These are phyloP conservation scores for Camellia japonica DNA, from an alignment of 148 eudicot species.

Conservation along the genomic window DNA sequence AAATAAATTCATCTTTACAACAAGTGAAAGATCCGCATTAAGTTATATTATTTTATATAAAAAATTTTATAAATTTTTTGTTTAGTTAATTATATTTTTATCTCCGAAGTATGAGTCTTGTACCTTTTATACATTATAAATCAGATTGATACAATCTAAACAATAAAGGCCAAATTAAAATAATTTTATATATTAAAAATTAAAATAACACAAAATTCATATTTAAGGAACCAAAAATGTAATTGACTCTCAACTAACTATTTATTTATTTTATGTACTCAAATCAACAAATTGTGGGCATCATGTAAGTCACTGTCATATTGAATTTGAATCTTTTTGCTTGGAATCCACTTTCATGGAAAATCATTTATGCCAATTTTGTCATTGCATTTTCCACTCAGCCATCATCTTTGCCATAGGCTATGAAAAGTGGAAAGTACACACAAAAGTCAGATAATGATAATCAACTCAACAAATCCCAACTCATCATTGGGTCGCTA, in stretches of 20 bases:
- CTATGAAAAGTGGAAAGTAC: not conserved
- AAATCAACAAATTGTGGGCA: not conserved
- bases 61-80: not conserved
- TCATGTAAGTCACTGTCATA: not conserved
- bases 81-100: no score
- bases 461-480: not conserved
- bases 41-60: no score
- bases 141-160: not conserved
- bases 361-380: not conserved
- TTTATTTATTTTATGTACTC: no score
- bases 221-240: not conserved
- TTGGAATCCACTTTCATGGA: not conserved
- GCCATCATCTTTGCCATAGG: not conserved
- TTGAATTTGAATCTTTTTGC: no score
- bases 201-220: no score
- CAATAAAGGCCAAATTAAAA: no score
- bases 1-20: not conserved
- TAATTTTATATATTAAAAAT: no score
- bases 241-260: not conserved
- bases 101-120: not conserved
- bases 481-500: not conserved
- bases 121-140: no score
- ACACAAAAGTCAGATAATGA: not conserved
- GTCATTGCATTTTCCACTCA: not conserved
- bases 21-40: no score